Conservation (phyloP, 768 basidiomycete genomes). For the Lactifluus echinatus region DNA sequence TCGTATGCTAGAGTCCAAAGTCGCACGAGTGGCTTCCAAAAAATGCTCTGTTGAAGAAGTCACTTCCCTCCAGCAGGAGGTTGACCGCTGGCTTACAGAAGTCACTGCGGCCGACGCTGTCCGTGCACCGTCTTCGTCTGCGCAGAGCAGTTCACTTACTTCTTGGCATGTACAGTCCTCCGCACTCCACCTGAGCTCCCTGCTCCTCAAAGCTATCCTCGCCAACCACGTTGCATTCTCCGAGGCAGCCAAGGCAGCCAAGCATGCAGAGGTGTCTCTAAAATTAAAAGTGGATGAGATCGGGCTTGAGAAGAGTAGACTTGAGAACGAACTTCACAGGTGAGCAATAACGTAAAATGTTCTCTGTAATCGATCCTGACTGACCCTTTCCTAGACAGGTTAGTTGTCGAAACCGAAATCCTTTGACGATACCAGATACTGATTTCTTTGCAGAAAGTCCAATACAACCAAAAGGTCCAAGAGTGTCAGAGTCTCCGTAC, state of each 20-base stretch:
- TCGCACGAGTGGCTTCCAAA: conserved; percentile 70
- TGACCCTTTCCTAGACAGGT: conserved; percentile 9
- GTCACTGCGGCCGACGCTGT: conserved; percentile 59
- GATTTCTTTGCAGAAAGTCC: conserved; percentile 14
- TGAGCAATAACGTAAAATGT: conserved; percentile 32
- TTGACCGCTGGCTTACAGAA: conserved; percentile 63
- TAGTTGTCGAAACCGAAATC: background rate
- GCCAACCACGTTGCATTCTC: conserved; percentile 77
- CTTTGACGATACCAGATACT: background rate
- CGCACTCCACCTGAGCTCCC: conserved; percentile 66
- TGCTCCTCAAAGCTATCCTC: conserved; percentile 72
- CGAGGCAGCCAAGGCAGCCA: conserved; percentile 62
- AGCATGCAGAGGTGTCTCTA: conserved; percentile 50
- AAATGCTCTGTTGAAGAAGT: conserved; percentile 87
- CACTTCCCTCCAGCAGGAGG: conserved; percentile 64
- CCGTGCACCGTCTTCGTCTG: conserved; percentile 28
- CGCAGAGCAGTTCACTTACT: conserved; percentile 8
- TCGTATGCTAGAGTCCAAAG: conserved; percentile 66
- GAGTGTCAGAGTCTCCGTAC: conserved; percentile 21
- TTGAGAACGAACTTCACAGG: conserved; percentile 67
- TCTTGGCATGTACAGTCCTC: conserved; percentile 36
- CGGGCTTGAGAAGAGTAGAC: conserved; percentile 45
- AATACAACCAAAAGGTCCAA: conserved; percentile 22
- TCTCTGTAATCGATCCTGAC: conserved; percentile 2
- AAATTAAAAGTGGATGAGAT: conserved; percentile 60